Conservation (phyloP, 805 yeast genomes). For the Wickerhamomyces ciferrii region DNA sequence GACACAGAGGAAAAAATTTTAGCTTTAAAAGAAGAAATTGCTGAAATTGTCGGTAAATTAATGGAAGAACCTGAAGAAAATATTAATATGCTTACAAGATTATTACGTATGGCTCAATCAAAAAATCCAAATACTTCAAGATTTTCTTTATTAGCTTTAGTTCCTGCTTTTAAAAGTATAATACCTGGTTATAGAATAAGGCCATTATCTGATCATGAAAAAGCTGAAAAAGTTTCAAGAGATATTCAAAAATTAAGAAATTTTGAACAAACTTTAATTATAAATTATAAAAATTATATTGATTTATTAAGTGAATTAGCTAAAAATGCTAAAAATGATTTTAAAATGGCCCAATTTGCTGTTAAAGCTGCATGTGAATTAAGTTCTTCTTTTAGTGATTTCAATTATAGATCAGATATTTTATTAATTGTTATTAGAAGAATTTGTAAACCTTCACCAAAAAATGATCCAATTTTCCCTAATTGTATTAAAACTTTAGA, state of each 20-base stretch:
- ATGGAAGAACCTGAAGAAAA: conserved; percentile 91
- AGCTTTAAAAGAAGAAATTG: conserved; percentile 76
- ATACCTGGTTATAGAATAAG: conserved; percentile 87
- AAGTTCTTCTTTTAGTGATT: conserved; percentile 60
- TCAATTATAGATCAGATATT: conserved; percentile 78
- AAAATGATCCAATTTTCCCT: conserved; percentile 41
- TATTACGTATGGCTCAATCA: conserved; percentile 66
- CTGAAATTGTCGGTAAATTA: conserved; percentile 69
- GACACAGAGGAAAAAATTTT: conserved; percentile 51
- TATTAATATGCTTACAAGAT: conserved; percentile 54
- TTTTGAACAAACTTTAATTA: conserved; percentile 75
- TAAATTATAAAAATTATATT: conserved; percentile 64
- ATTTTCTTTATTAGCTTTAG: conserved; percentile 70
- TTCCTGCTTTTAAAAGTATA: conserved; percentile 78
- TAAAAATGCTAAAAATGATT: conserved; percentile 30
- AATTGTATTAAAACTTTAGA: conserved; percentile 64
- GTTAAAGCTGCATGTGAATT: conserved; percentile 78
- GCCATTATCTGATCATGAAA: conserved; percentile 76
- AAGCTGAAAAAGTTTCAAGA: conserved; percentile 73
- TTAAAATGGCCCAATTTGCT: conserved; percentile 49
- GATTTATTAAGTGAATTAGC: conserved; percentile 43
- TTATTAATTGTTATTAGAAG: conserved; percentile 63
- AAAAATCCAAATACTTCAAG: conserved; percentile 61
- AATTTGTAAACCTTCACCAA: conserved; percentile 51
- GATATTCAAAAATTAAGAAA: conserved; percentile 75